Base-by-base conservation (phyloP, 2,329 filamentous ascomycete species). In the Talaromyces piceae region DNA sequence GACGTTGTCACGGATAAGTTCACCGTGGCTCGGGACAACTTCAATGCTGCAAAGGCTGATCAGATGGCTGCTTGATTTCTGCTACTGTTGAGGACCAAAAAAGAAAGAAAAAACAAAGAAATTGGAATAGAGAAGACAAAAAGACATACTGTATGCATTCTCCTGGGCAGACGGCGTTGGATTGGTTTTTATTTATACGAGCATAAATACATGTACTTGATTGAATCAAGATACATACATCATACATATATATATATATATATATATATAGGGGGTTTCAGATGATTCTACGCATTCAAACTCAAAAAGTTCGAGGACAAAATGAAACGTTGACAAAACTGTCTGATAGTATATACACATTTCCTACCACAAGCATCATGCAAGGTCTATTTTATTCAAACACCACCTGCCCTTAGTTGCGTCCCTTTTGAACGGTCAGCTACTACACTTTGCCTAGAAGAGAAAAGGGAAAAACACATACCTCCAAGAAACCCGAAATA, bases 1-100 rank as follows among this genome's bases (percentile, higher is more conserved):
- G 91, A 97, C 69, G 87, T 94, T 3, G 88, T 98, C 4, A 81
- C 86, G n/a, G 88, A 94, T 48, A 91, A 95, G 67, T 98, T 95
- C 70, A 84, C 79, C 51, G 72, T 73, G 11, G 81, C 87, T 54
- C 76, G 83, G 54, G 78, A 88, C 57, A 74, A 78, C 6, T 88
- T 85, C 66, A 67, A 72, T 55, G 66, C 65, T 26, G 57, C 62
- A 41, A 59, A 66, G 53, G 62, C 57, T 30, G 65, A 69, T 58
- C 58, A 61, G 41, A 71, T 66, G 63, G 57, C 61, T 51, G 58
- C 61, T 30, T 70, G 27, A 49, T 41, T 28, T 28, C n/a, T 11
- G 1, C 20, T 22, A 13, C 20, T 30, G 20, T 13, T 47, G 4
- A n/a, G 4, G 8, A 30, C 13, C 5, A 39, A 39, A 25, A 37